Conservation (phyloP, 441 rosid genomes). For the Corymbia citriodora region DNA sequence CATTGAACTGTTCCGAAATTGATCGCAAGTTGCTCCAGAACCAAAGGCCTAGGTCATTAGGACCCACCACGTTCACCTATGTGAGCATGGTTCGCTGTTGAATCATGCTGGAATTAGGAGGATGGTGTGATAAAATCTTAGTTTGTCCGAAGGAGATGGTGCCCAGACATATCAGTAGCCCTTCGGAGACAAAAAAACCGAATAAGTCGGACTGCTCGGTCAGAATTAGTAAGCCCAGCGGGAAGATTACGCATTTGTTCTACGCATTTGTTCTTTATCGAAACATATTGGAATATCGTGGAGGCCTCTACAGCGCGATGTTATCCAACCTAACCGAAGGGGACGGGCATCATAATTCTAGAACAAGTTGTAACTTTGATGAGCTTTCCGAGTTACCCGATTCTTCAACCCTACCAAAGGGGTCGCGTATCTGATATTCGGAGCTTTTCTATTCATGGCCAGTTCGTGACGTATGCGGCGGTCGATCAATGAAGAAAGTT, state of each 20-base stretch:
- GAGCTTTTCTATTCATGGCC: neutral
- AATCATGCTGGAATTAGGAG: too few species aligned
- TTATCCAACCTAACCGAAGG: neutral
- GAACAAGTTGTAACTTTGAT: neutral
- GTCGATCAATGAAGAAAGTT: fast-evolving
- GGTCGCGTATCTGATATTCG: neutral
- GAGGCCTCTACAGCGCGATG: neutral
- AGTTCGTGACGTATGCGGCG: neutral
- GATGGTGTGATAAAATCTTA: too few species aligned
- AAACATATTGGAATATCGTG: neutral
- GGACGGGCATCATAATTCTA: too few species aligned
- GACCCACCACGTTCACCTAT: too few species aligned
- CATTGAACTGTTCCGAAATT: too few species aligned
- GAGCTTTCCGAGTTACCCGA: neutral
- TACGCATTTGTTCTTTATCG: neutral
- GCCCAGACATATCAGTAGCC: neutral
- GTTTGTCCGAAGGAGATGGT: neutral
- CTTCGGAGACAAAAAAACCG: neutral
- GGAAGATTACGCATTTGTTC: neutral
- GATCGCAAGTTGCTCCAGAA: too few species aligned
- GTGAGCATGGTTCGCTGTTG: too few species aligned
- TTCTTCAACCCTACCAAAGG: neutral
- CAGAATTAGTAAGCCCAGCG: neutral
- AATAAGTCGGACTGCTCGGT: neutral
- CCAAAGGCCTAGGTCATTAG: too few species aligned